Conservation (phyloP, 352 stramenopile species). For the Pythium aristosporum region DNA sequence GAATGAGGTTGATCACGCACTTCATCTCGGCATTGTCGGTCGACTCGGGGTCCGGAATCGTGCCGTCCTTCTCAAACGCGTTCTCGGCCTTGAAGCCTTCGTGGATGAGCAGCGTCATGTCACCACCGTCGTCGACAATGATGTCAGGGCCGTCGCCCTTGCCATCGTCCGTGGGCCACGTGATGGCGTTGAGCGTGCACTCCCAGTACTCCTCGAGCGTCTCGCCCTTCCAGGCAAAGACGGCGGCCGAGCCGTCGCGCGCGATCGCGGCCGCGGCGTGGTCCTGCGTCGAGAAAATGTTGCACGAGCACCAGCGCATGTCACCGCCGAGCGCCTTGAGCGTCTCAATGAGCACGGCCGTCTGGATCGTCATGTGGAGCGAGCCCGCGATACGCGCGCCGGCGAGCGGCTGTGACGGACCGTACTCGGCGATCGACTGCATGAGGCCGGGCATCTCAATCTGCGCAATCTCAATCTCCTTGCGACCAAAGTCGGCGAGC, state of each 20-base stretch:
- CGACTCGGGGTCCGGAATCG: slow-evolving; percentile 92
- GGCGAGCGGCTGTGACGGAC: slow-evolving; percentile 80
- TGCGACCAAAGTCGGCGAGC: slow-evolving; percentile 97
- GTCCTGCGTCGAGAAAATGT: slow-evolving; percentile 99
- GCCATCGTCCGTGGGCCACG: slow-evolving; percentile 95
- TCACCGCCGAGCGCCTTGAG: slow-evolving; percentile 95
- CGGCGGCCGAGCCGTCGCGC: slow-evolving; percentile 92
- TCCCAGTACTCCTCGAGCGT: slow-evolving; percentile 99
- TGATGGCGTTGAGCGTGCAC: slow-evolving; percentile 98
- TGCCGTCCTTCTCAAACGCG: slow-evolving; percentile 92
- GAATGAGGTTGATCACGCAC: slow-evolving; percentile 97
- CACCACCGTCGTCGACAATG: slow-evolving; percentile 98
- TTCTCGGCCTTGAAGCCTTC: slow-evolving; percentile 98
- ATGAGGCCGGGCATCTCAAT: slow-evolving; percentile 99
- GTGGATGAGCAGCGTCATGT: slow-evolving; percentile 99
- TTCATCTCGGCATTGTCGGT: slow-evolving; percentile 99
- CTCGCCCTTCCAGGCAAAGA: slow-evolving; percentile 99
- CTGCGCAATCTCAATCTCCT: slow-evolving; percentile 98
- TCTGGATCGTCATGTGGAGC: slow-evolving; percentile 99
- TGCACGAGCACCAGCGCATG: slow-evolving; percentile 99
- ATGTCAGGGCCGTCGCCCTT: slow-evolving; percentile 97
- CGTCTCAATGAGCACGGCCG: slow-evolving; percentile 98
- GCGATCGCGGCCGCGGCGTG: slow-evolving; percentile 97
- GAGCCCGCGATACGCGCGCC: slow-evolving; percentile 94
- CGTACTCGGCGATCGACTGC: slow-evolving; percentile 94